These are phyloP conservation scores for Ramularia endophylla DNA, from an alignment of 2,329 filamentous ascomycete genomes.

Conservation along the genomic window DNA sequence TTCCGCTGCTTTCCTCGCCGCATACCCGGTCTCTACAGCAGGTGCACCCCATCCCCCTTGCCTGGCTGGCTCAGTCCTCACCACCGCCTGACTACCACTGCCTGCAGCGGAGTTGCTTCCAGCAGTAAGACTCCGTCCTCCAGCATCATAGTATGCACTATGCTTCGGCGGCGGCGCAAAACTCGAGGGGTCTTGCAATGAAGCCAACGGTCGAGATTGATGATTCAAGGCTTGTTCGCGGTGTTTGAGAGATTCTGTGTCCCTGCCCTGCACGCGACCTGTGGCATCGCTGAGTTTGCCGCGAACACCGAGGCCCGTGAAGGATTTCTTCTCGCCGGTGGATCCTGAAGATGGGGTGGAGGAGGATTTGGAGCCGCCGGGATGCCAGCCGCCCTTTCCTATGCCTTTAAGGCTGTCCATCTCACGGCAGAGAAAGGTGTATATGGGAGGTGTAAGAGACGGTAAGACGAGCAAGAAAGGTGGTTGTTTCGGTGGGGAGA, in stretches of 20 bases:
- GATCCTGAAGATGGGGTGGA: constrained; percentile 34
- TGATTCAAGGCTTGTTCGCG: constrained; percentile 44
- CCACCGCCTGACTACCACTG: not conserved
- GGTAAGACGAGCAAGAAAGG: too few relatives aligned
- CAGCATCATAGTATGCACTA: constrained; percentile 41
- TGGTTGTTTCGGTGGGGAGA: too few relatives aligned
- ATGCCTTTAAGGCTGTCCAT: too few relatives aligned
- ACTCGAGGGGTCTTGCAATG: constrained; percentile 62
- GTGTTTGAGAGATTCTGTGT: constrained; percentile 24
- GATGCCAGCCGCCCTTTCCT: constrained; percentile 49
- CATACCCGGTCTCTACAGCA: constrained; percentile 30
- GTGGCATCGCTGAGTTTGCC: constrained; percentile 17
- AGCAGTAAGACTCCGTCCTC: constrained; percentile 34
- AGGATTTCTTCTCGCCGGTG: constrained; percentile 26
- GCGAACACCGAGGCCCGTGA: constrained; percentile 46
- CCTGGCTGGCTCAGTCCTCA: constrained; percentile 22
- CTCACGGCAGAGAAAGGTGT: too few relatives aligned
- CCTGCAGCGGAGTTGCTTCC: constrained; percentile 35
- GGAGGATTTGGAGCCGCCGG: constrained; percentile 29
- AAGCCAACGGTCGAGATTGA: constrained; percentile 57
- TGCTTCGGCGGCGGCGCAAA: constrained; percentile 79
- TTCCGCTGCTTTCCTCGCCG: constrained; percentile 23
- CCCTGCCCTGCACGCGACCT: constrained; percentile 43
- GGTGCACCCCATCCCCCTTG: constrained; percentile 40
- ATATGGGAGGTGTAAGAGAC: too few relatives aligned